Evolutionary conservation across 371 early-diverging fungal genomes (phyloP), one percentile per base, ranked within the genome.

Genomic region (Cladochytrium tenue): DNA sequence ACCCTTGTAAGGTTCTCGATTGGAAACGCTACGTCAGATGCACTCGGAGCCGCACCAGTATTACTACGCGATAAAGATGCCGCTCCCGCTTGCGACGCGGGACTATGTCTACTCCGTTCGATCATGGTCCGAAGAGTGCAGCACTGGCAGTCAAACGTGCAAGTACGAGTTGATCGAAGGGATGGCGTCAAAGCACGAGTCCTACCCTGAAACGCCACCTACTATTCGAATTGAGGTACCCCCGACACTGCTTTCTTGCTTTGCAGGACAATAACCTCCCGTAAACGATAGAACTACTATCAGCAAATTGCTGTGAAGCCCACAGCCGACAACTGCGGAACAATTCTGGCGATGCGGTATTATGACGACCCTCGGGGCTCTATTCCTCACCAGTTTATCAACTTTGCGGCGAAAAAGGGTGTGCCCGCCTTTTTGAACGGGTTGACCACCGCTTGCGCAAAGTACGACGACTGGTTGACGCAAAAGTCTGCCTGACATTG

Each of bases 61-160:
- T 36, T 43, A 66, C 50, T 66, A 66, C 60, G 66, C 66, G 23
- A 66, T 66, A 23, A 43, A 53, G n/a, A 59, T 66, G 60, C 66
- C 66, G 5, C 60, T 66, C 53, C 66, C 66, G 3, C 34, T 66
- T 13, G 53, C 60, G 2, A 66, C 66, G 2, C 58, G 66, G 5
- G 66, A 66, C 35, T 66, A 66, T 53, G 66, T 66, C 53, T 66
- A 66, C 34, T 28, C 36, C 32, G n/a, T 66, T 7, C 51, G 43
- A 4, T 51, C 58, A 10, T 66, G 58, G 60, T 26, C 28, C 20
- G 66, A 66, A 32, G 43, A 43, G 13, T 7, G 20, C 43, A 20
- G 43, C 43, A 43, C n/a, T n/a, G n/a, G n/a, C n/a, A n/a, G n/a
- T n/a, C n/a, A n/a, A n/a, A 32, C 23, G 30, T 32, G 31, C 10